Evolutionary conservation across 2,329 filamentous ascomycete species (phyloP), one percentile per base, ranked within the genome.

Genomic region (Colletotrichum tropicale): DNA sequence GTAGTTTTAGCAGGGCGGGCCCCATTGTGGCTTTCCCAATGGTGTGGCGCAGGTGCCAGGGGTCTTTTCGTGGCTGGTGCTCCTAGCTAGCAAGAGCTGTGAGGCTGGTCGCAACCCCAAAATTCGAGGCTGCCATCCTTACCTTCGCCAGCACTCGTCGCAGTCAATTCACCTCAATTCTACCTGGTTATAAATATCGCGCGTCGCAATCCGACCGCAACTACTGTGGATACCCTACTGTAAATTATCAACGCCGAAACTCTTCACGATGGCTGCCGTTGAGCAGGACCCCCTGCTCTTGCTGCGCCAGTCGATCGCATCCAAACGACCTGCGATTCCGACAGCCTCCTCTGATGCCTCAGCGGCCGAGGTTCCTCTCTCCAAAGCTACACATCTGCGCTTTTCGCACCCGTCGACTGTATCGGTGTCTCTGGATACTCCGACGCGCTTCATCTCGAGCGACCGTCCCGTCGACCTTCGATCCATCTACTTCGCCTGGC

Each of bases 401-500:
- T 97, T 98, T 87, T 90, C 89, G 75, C 85, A 89, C 80, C 90
- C 90, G 66, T 83, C 87, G 69, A 89, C 91, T 76, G 88, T 92
- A 71, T 89, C 92, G 8, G 89, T 98, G 74, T 88, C 93, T 2
- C 91, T 98, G 78, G 92, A 91, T 66, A 90, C 91, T 16, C 89
- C 93, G 12, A 99, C 97, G 79, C 95, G 97, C 80, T 98, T 98
- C 87, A 90, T 94, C 76, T 96, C 95, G n/a, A 91, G 91, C 74
- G 91, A 91, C 80, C 89, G 91, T 71, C 90, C 94, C 6, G 93
- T 98, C 81, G 95, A 98, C 83, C 89, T 99, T 79, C 95, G 97
- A 82, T 97, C 94, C 83, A 96, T 98, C 85, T 98, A 96, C 88
- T 98, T 98, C 83, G 96, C 96, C 71, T 99, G 96, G 95, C 89